Evolutionary conservation across 345 rosid species (phyloP).

Genomic region (Stellera chamaejasme): DNA sequence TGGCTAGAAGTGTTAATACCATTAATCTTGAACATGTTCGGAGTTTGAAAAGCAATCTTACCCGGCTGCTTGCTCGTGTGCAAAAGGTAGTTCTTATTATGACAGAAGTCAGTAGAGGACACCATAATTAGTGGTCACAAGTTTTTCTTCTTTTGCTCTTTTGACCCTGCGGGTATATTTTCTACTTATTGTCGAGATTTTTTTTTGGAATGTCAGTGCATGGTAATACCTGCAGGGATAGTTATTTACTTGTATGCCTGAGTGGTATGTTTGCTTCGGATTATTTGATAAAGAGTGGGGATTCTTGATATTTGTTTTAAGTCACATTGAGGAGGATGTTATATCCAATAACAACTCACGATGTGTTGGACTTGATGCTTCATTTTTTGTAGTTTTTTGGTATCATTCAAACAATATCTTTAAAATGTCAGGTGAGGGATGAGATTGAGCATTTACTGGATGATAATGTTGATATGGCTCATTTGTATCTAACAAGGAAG

Average conservation of each 20-base stretch:
- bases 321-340: too few relatives aligned
- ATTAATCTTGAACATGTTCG: conserved; percentile 91
- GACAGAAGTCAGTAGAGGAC: too few relatives aligned
- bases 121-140: background rate
- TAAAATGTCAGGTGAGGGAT: conserved; percentile 63
- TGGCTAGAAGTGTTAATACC: conserved; percentile 82
- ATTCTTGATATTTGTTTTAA: too few relatives aligned
- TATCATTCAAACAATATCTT: background rate
- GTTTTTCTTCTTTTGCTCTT: background rate
- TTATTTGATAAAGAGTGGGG: too few relatives aligned
- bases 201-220: too few relatives aligned
- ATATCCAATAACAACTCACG: too few relatives aligned
- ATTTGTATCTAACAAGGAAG: conserved; percentile 74
- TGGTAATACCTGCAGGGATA: too few relatives aligned
- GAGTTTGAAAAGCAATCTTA: conserved; percentile 82
- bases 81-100: conserved; percentile 54
- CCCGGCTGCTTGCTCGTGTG: conserved; percentile 82
- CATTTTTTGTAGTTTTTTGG: background rate
- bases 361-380: background rate
- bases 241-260: too few relatives aligned
- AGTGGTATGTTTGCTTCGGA: too few relatives aligned
- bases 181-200: too few relatives aligned
- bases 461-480: conserved; percentile 87
- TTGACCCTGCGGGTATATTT: background rate
- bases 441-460: conserved; percentile 80